phyloP scores from a whole-genome alignment of 257 asterid genomes.

The Pogostemon cablin region DNA sequence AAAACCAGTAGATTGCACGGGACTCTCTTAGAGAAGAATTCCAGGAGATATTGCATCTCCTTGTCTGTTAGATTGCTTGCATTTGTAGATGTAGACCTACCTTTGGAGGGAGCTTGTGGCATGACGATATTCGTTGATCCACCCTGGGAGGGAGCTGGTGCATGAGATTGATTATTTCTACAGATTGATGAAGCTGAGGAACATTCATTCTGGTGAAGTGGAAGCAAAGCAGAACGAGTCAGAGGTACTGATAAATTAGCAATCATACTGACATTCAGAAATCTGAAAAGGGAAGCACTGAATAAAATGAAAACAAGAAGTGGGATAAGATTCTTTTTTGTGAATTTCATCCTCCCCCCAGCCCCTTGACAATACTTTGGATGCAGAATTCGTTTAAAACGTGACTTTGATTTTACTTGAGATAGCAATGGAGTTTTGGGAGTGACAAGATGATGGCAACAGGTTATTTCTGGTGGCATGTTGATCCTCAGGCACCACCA shows the following conservation, averaged over 20 bases:
- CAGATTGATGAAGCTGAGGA: conserved; percentile 22
- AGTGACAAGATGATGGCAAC: conserved; percentile 38
- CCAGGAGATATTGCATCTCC: conserved; percentile 54
- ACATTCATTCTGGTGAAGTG: conserved; percentile 22
- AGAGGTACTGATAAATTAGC: conserved; percentile 44
- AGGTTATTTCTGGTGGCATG: conserved; percentile 63
- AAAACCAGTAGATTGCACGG: conserved; percentile 81
- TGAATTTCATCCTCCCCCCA: conserved; percentile 47
- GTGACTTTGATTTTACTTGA: conserved; percentile 37
- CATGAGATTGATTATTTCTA: conserved; percentile 14
- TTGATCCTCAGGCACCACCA: conserved; percentile 35
- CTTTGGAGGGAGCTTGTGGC: background rate
- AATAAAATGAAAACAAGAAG: conserved; percentile 57
- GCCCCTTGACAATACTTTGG: conserved; percentile 15
- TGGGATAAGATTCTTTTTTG: conserved; percentile 56
- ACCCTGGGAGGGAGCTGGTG: background rate
- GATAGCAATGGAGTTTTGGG: conserved; percentile 45
- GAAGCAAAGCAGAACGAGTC: conserved; percentile 26
- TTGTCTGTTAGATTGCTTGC: conserved; percentile 43
- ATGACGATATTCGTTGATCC: background rate
- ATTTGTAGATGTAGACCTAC: background rate
- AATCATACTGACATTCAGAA: conserved; percentile 53
- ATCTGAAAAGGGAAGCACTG: conserved; percentile 58
- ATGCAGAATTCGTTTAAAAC: conserved; percentile 31
- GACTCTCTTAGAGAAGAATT: conserved; percentile 50